Evolutionary conservation across 805 yeast genomes (phyloP), one percentile per base, ranked within the genome.

Genomic region (Kodamaea kaohsiungensis): DNA sequence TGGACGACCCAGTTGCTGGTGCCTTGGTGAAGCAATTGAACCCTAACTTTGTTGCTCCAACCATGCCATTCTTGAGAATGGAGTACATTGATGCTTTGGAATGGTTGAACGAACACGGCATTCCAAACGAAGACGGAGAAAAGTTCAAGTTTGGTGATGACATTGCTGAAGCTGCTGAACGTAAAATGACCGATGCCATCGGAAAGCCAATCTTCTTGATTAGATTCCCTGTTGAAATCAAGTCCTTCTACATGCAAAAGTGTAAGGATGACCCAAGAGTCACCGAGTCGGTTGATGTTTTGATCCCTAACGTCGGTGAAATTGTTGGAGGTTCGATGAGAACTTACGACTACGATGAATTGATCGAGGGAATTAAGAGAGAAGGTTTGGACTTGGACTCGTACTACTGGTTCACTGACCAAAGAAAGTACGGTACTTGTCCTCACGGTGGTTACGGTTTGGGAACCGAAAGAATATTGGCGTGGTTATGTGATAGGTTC

Each of bases 301-400:
- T 95, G 70, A 92, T 95, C 97, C 99, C 99, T 65, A 93, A 90
- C 64, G 99, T 95, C 55, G 99, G 99, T 70, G 99, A 95, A 77
- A 88, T 95, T 66, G 90, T 96, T 46, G 99, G 99, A 73, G 99
- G 99, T 56, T 93, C 98, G 48, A 95, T 95, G 99, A 92, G 99
- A 83, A 91, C 91, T 61, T 84, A 81, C 59, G 84, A 85, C 65
- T 75, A 81, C 56, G 91, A 90, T 45, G 98, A 93, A 73, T 81
- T 95, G 64, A 70, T 88, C 64, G 96, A 85, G 47, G 98, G 97
- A 50, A 88, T 93, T 82, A 86, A 87, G 76, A 89, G 98, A 77
- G 99, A 95, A 78, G 86, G 86, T 54, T 89, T 95, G 66, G 86
- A 85, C 69, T 81, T 90, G 53, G 84, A 78, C 18, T 80, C 93